These are phyloP conservation scores for Colletotrichum limetticola DNA, from an alignment of 2,329 filamentous ascomycete species.

Conservation along the genomic window DNA sequence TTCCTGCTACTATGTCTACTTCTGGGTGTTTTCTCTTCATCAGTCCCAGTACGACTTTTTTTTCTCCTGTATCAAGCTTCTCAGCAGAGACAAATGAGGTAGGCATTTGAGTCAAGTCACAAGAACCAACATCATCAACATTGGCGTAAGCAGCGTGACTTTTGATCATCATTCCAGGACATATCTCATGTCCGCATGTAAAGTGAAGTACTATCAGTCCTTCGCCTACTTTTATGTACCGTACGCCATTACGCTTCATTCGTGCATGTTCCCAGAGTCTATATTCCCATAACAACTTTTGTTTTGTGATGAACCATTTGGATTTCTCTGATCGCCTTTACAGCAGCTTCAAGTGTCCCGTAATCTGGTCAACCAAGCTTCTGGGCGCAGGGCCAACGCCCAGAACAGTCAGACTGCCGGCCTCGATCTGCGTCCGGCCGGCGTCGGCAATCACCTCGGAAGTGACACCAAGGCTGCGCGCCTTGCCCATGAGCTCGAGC, in stretches of 20 bases:
- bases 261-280: conserved; percentile 23
- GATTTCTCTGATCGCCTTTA: conserved; percentile 51
- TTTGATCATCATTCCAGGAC: background rate
- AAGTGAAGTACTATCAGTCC: conserved; percentile 16
- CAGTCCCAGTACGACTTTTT: too few relatives aligned
- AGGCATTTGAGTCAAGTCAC: background rate
- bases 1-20: background rate
- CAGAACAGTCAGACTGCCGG: conserved; percentile 90
- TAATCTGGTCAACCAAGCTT: conserved; percentile 87
- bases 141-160: background rate
- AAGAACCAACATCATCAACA: background rate
- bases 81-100: too few relatives aligned
- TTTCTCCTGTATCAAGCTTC: too few relatives aligned
- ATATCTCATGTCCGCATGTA: background rate
- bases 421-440: conserved; percentile 96
- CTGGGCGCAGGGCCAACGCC: conserved; percentile 86
- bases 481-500: conserved; percentile 78
- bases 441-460: conserved; percentile 94
- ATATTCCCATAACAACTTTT: conserved; percentile 9
- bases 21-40: background rate
- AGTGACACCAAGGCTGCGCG: conserved; percentile 84
- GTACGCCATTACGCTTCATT: conserved; percentile 27
- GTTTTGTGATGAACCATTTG: background rate
- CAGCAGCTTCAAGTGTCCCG: conserved; percentile 84
- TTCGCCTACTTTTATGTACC: conserved; percentile 32